Base-by-base conservation (phyloP, 164 flowering plant species). In the Liquidambar formosana region DNA sequence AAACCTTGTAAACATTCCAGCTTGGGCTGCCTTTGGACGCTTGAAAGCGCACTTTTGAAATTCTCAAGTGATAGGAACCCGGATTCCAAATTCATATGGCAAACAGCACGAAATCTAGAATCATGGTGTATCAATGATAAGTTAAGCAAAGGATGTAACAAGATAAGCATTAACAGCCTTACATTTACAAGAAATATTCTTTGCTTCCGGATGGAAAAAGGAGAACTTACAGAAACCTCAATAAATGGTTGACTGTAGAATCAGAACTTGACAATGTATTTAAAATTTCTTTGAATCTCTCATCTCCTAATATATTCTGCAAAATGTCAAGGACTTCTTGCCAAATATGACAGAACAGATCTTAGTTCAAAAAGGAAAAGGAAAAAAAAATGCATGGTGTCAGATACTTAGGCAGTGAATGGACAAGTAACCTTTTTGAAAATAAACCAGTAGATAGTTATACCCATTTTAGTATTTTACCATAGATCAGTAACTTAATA, bases 161-260 rank as follows among this genome's bases (percentile, higher is more conserved):
- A 67, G 51, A 49, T 38, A 13, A 65, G 57, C 10, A 2, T 6
- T 0, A 61, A 21, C 25, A 71, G 61, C 33, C 23, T 19, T 43
- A 57, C 38, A 57, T 63, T 21, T 23, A 60, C 51, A 51, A 38
- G n/a, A 52, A 52, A 23, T 69, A 63, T 33, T 56, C 26, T 6
- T 57, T 61, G 44, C 61, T 57, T 65, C 49, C 43, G 69, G 38
- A 66, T 38, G 43, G 47, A 43, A 69, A 57, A 67, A 15, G 38
- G 66, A 66, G 19, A 83, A 78, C 99, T 87, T 84, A 95, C 99
- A 95, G 82, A 80, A 87, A 88, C 52, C 80, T 89, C 84, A 83
- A 43, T 33, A 92, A 76, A 56, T 85, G 79, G 77, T 77, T 76
- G 63, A 88, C 75, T 56, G 89, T 82, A 61, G 89, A 78, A 75